Evolutionary conservation across 768 basidiomycete genomes (phyloP), one percentile per base, ranked within the genome.

Genomic region (Pilatotrama ljubarskyi): DNA sequence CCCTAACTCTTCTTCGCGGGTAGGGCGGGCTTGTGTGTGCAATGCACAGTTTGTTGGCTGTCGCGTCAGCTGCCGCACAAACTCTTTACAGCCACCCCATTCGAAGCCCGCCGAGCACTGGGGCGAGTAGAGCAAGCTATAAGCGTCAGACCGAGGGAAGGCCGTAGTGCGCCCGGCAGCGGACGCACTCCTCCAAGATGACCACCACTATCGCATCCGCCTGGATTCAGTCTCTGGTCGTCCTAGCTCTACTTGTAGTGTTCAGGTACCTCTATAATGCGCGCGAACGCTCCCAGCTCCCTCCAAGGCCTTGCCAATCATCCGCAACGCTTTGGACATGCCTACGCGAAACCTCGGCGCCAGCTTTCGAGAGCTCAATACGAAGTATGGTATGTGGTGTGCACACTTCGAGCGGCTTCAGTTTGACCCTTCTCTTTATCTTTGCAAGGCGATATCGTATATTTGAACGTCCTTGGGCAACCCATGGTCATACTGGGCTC

Each of bases 401-500:
- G 18, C 3, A 29, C n/a, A 22, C 47, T 14, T 32, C n/a, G 9
- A 5, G 18, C 20, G 9, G 4, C 36, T n/a, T 17, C 15, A 1
- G 22, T 18, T 20, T 20, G 2, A 3, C 5, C 14, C 14, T 10
- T 18, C n/a, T 3, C 13, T 26, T 6, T 9, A 15, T 18, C 35
- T 32, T 10, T 10, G 29, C 29, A 32, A 61, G 59, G 59, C 6
- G 59, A 55, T 10, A 40, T 61, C 59, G 49, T 61, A 5, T 61
- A 61, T 29, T 15, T 61, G 29, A 44, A 61, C 25, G 40, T 61
- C 5, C 24, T 55, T 1, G 54, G 59, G 17, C 53, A 61, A 35
- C 59, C 53, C 5, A 61, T 51, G 22, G 29, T 61, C 18, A 38
- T 61, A 32, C 24, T 61, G 20, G 59, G 53, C 20, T 50, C 59